Base-by-base conservation (phyloP, 306 rosid genomes). In the Erythrophleum fordii region DNA sequence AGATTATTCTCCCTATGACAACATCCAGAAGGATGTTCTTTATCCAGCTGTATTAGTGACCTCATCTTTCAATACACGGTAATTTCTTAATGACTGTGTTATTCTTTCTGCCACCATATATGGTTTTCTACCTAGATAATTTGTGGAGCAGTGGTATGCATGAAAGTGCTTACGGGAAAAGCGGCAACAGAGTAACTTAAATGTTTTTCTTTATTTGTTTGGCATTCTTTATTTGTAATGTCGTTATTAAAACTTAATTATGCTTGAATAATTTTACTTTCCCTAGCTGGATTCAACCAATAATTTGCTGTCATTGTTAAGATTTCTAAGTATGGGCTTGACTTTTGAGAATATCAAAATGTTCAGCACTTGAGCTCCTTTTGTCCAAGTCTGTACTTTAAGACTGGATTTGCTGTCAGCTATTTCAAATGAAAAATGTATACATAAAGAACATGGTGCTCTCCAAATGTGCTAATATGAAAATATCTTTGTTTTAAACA, bases 31-130 rank as follows among this genome's bases (percentile, higher is more conserved):
- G 86, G 97, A 85, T 73, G 97, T 55, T 72, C 86, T 84, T 49
- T 96, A 92, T 81, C 94, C 98, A 49, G 91, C 98, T 71, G 86
- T 90, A 72, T 73, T 92, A 79, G 86, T 93, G 77, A 86, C 91
- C 46, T 87, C 99, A 28, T 89, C 97, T 80, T 96, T 96, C 85
- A 90, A 80, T 84, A 92, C 98, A 70, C 86, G 98, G 99, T 90
- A 87, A 81, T 75, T 69, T 66, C 73, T 59, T 14, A 5, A 80
- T 70, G 58, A 8, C 26, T 62, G n/a, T 73, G 11, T 46, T 9
- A 49, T 31, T 69, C 72, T 73, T 82, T 12, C 56, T 46, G 80
- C 17, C 46, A 68, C 18, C 29, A 2, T 45, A 45, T 44, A 11
- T 65, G 44, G 52, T 76, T 70, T 73, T 64, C 41, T 16, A 46